phyloP scores from a whole-genome alignment of 2,329 filamentous ascomycete genomes.

The Aspergillus brunneoviolaceus region DNA sequence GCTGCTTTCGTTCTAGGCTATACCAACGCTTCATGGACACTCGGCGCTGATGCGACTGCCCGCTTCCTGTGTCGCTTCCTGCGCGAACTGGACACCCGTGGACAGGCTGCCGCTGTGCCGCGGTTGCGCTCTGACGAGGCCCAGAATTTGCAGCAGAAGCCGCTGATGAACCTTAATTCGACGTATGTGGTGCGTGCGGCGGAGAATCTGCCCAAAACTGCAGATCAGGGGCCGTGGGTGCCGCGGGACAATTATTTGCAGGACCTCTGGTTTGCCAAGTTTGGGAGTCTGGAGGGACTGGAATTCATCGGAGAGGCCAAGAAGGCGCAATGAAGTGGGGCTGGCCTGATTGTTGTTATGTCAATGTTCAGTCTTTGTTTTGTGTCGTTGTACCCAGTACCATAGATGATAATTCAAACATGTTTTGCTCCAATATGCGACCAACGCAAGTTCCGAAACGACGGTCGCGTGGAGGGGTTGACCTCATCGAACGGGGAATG shows the following conservation, averaged over 20 bases:
- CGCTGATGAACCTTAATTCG: slow-evolving; percentile 40
- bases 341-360: not conserved
- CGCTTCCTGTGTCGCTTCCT: slow-evolving; percentile 40
- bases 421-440: not conserved
- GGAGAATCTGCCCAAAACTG: slow-evolving; percentile 38
- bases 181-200: slow-evolving; percentile 42
- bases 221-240: slow-evolving; percentile 42
- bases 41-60: slow-evolving; percentile 46
- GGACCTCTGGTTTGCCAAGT: slow-evolving; percentile 41
- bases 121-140: slow-evolving; percentile 21
- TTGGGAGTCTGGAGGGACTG: slow-evolving; percentile 37
- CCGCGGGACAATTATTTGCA: slow-evolving; percentile 39
- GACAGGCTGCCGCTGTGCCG: slow-evolving; percentile 30
- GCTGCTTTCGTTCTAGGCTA: slow-evolving; percentile 45
- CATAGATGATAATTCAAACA: too few species aligned
- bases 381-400: not conserved
- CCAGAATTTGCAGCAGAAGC: slow-evolving; percentile 26
- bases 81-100: slow-evolving; percentile 30
- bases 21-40: slow-evolving; percentile 47
- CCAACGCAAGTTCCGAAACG: not conserved
- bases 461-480: not conserved
- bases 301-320: slow-evolving; percentile 23
- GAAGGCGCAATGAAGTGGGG: slow-evolving; percentile 9
- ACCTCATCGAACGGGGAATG: too few species aligned
- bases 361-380: not conserved